Evolutionary conservation across 441 rosid species (phyloP).

Genomic region (Iberis amara): DNA sequence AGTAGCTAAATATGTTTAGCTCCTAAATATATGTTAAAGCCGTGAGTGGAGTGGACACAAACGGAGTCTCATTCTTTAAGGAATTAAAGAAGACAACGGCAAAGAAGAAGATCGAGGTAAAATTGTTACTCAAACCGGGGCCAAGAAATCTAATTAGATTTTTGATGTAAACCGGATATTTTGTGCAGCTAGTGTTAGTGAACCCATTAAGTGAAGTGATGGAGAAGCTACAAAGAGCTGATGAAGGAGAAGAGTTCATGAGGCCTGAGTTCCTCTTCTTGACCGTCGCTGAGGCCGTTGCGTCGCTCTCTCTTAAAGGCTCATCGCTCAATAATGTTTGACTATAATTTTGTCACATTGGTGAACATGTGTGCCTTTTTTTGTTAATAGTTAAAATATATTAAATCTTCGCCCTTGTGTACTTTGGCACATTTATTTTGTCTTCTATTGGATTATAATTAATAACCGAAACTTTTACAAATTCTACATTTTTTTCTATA

Average conservation of each 20-base stretch:
- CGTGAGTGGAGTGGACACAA: slow-evolving; percentile 78
- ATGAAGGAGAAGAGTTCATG: slow-evolving; percentile 37
- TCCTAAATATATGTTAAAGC: slow-evolving; percentile 34
- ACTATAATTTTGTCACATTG: slow-evolving; percentile 12
- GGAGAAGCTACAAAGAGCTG: slow-evolving; percentile 70
- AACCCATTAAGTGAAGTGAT: slow-evolving; percentile 83
- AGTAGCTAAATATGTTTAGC: slow-evolving; percentile 1
- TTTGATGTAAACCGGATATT: not conserved
- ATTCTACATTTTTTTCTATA: no score
- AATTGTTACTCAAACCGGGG: slow-evolving; percentile 3
- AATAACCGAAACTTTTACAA: no score
- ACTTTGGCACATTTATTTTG: no score
- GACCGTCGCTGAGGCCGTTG: slow-evolving; percentile 80
- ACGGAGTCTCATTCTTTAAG: slow-evolving; percentile 60
- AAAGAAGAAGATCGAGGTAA: slow-evolving; percentile 50
- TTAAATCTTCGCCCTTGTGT: no score
- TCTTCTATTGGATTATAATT: no score
- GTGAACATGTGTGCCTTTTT: no score
- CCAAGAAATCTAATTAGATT: not conserved
- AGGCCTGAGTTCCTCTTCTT: slow-evolving; percentile 59
- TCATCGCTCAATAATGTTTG: slow-evolving; percentile 43
- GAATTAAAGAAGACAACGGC: slow-evolving; percentile 64
- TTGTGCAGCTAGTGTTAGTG: slow-evolving; percentile 71
- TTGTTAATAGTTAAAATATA: no score
- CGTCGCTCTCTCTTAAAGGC: slow-evolving; percentile 57